phyloP scores from a whole-genome alignment of 179 eudicot genomes.

The Dionaea muscipula region DNA sequence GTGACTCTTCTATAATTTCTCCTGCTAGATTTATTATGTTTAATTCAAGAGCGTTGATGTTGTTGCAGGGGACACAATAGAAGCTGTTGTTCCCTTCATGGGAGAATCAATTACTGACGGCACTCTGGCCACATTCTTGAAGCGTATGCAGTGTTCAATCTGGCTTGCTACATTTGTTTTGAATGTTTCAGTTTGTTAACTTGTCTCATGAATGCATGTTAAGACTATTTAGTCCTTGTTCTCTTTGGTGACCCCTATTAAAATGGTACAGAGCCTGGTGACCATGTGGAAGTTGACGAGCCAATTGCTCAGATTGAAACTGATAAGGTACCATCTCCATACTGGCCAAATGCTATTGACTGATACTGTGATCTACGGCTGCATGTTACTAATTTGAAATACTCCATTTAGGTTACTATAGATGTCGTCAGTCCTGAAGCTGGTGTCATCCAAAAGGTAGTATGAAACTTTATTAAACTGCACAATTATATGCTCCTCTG shows the following conservation, averaged over 20 bases:
- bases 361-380: too few relatives aligned
- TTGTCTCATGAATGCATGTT: too few relatives aligned
- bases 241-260: background rate
- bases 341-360: background rate
- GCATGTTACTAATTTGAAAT: background rate
- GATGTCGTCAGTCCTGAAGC: constrained; percentile 97
- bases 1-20: background rate
- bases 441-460: constrained; percentile 75
- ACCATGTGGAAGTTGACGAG: constrained; percentile 79
- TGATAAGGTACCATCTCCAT: constrained; percentile 53
- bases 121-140: constrained; percentile 74
- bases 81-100: constrained; percentile 94
- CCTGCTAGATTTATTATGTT: background rate
- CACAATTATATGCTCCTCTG: background rate
- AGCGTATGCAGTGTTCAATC: constrained; percentile 36
- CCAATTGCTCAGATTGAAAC: constrained; percentile 95
- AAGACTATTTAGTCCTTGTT: background rate
- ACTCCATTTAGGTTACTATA: constrained; percentile 61
- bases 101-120: constrained; percentile 98
- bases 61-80: constrained; percentile 60
- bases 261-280: constrained; percentile 69
- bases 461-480: background rate
- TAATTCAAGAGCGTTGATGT: constrained; percentile 1
- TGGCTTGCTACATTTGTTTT: background rate
- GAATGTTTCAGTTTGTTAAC: too few relatives aligned